Base-by-base conservation (phyloP, 176 grass and related monocot species). In the Zoysia japonica region DNA sequence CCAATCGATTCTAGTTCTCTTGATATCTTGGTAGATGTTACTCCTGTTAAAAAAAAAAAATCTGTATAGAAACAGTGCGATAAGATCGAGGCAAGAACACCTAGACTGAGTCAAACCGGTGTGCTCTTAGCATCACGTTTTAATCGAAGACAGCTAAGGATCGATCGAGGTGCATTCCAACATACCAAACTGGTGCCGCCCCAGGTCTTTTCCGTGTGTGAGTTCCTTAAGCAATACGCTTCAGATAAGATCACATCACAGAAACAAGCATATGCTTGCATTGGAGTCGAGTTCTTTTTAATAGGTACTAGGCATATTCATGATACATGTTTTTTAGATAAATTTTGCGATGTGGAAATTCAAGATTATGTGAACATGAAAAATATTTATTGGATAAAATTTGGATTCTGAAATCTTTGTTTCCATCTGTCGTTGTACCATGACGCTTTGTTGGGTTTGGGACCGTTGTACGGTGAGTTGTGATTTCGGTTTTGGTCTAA, bases 71-170 rank as follows among this genome's bases (percentile, higher is more conserved):
- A 42, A 42, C 47, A 9, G 0, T 40, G 54, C 49, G 78, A 59
- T 67, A 40, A 7, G 46, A 62, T 68, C 7, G 57, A 72, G 50
- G 16, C 17, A 77, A 48, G 17, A 74, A 17, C 49, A 48, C 2
- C 54, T 55, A 53, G 78, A 81, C 54, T 5, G 11, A 55, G 47
- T 76, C 65, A 63, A 69, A 70, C 4, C 19, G 46, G 55, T 16
- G 47, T 1, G 13, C 11, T 17, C 9, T 47, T 68, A 49, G 9
- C 35, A 60, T 66, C n/a, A 20, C 9, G 61, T 76, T 85, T 54
- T 55, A 66, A 79, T 65, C 73, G 40, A 16, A 82, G 20, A 53
- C 85, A 48, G 57, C 85, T 59, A 40, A 70, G 14, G 17, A 65
- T 45, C 28, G 3, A 65, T 45, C 28, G 3, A 40, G 42, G 6